A percentile compares a stretch with the other conserved stretches of the same genome.
These are phyloP conservation scores for Corchorus olitorius DNA, from an alignment of 345 rosid species.

Conservation along the genomic window DNA sequence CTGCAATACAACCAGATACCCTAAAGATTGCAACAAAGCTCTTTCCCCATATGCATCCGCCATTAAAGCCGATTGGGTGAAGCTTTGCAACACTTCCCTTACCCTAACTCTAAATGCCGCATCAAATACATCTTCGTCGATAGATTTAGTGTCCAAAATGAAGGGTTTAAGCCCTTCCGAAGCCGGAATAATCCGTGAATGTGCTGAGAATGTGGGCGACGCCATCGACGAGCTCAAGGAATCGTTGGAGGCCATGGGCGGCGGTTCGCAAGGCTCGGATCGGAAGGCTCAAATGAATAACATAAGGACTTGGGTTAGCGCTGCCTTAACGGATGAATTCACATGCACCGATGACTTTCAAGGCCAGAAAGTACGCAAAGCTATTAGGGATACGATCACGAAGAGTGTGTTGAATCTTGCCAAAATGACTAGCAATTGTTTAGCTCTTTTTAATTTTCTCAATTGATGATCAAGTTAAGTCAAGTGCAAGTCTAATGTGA, in stretches of 20 bases:
- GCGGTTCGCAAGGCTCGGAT: slow-evolving; percentile 8
- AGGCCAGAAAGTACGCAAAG: slow-evolving; percentile 10
- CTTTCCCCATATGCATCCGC: slow-evolving; percentile 54
- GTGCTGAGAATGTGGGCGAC: slow-evolving; percentile 47
- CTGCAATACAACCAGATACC: slow-evolving; percentile 57
- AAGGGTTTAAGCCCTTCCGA: slow-evolving; percentile 40
- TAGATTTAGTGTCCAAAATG: slow-evolving; percentile 34
- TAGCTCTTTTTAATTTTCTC: slow-evolving; percentile 9
- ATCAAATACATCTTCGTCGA: slow-evolving; percentile 24
- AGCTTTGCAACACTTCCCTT: slow-evolving; percentile 52
- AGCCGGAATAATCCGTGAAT: slow-evolving; percentile 45
- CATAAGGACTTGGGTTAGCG: slow-evolving; percentile 66
- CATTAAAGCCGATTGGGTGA: slow-evolving; percentile 50
- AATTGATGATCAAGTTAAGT: background rate
- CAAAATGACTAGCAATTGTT: slow-evolving; percentile 8
- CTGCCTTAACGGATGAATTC: slow-evolving; percentile 43
- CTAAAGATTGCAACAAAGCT: slow-evolving; percentile 51
- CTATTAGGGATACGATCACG: background rate
- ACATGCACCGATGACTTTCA: slow-evolving; percentile 15
- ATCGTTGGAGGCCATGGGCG: slow-evolving; percentile 42
- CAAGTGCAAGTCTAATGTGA: too few species aligned
- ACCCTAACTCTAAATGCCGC: slow-evolving; percentile 51
- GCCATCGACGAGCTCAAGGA: slow-evolving; percentile 51
- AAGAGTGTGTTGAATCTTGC: background rate
- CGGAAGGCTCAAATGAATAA: slow-evolving; percentile 36